These are phyloP conservation scores for Metrosideros polymorpha DNA, from an alignment of 441 rosid genomes.

Conservation along the genomic window DNA sequence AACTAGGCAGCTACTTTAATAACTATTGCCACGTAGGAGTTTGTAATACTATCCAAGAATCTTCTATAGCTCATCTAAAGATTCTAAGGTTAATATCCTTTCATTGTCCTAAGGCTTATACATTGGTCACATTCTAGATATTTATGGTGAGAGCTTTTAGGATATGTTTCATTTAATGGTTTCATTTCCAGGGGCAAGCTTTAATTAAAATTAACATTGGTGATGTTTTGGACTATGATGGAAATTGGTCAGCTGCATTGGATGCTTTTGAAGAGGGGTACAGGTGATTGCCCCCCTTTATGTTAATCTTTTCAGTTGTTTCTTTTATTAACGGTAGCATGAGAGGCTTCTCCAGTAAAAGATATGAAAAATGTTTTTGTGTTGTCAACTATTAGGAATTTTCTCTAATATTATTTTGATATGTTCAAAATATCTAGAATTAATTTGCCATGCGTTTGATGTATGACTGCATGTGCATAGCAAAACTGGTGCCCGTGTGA, in stretches of 20 bases:
- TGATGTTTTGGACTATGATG: slow-evolving; percentile 56
- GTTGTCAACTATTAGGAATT: background rate
- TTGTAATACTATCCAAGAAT: background rate
- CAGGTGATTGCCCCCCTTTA: slow-evolving; percentile 32
- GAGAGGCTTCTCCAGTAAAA: background rate
- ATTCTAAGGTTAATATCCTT: background rate
- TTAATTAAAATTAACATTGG: slow-evolving; percentile 84
- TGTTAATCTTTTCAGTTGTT: background rate
- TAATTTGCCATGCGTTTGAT: background rate
- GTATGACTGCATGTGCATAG: background rate
- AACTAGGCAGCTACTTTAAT: background rate
- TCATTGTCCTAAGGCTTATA: background rate
- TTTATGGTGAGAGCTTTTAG: background rate
- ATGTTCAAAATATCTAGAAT: background rate
- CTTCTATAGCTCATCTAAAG: background rate
- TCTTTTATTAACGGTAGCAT: background rate
- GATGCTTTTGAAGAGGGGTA: slow-evolving; percentile 67
- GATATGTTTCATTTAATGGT: background rate
- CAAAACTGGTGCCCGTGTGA: background rate
- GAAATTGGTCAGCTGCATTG: slow-evolving; percentile 73
- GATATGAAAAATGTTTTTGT: background rate
- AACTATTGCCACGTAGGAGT: background rate
- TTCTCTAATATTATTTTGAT: background rate
- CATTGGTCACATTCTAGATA: background rate
- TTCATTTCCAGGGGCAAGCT: slow-evolving; percentile 78